Evolutionary conservation across 2,329 filamentous ascomycete species (phyloP).

Genomic region (Penicillium crustosum): DNA sequence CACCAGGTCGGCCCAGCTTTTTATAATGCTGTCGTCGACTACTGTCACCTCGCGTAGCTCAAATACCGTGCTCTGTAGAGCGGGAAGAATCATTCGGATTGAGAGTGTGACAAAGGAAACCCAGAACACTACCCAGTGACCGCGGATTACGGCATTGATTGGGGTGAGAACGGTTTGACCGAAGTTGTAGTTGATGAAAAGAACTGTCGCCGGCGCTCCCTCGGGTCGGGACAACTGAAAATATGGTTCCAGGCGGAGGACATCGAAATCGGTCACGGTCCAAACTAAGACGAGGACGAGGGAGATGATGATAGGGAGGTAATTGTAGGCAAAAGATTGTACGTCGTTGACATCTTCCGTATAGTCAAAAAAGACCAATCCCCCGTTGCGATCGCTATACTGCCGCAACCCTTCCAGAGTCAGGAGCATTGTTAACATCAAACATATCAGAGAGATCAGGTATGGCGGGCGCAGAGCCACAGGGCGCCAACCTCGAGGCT

Average conservation of each 20-base stretch:
- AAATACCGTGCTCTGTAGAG: conserved; percentile 34
- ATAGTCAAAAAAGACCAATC: conserved; percentile 31
- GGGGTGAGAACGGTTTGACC: conserved; percentile 38
- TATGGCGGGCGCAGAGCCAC: conserved; percentile 35
- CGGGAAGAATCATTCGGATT: conserved; percentile 35
- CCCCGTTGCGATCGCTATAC: conserved; percentile 30
- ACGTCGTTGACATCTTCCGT: conserved; percentile 29
- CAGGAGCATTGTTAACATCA: conserved; percentile 25
- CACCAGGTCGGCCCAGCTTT: conserved; percentile 32
- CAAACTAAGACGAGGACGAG: conserved; percentile 49
- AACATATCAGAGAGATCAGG: conserved; percentile 27
- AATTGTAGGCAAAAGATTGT: conserved; percentile 39
- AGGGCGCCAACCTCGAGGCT: conserved; percentile 32
- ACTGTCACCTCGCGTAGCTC: conserved; percentile 33
- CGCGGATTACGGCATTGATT: conserved; percentile 31
- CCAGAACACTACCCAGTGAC: conserved; percentile 34
- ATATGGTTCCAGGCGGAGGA: conserved; percentile 51
- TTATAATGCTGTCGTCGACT: conserved; percentile 22
- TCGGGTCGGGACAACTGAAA: conserved; percentile 42
- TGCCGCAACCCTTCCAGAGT: conserved; percentile 31
- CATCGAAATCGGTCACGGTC: conserved; percentile 52
- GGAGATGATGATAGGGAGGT: conserved; percentile 46
- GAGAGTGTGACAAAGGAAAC: conserved; percentile 35
- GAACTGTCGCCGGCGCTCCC: conserved; percentile 33
- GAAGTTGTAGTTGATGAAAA: conserved; percentile 41